Evolutionary conservation across 2,329 filamentous ascomycete genomes (phyloP), one percentile per base, ranked within the genome.

Genomic region (Ceratocystis ficicola): DNA sequence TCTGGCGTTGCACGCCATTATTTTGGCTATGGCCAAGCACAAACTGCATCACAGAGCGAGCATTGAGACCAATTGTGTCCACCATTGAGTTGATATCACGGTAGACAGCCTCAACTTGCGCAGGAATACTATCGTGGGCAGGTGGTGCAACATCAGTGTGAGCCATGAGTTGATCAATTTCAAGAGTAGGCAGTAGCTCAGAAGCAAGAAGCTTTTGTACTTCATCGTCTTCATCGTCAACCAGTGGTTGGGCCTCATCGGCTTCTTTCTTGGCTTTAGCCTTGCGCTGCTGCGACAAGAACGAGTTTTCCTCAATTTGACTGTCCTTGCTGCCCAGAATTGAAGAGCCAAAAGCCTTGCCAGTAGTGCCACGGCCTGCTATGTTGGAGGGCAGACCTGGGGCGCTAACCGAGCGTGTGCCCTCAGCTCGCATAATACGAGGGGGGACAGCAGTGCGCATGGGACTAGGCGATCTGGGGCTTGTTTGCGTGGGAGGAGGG

Each of bases 31-130:
- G 88, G 6, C 87, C 89, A 65, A 83, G 80, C 55, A 92, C 79
- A 69, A 86, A 87, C 10, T 78, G 78, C 61, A 80, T 79, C 46
- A 93, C 83, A 5, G 89, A 85, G 17, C 83, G 79, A 10, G 79
- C 85, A 73, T 97, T 97, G 62, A 96, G 81, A 8, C 93, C 93
- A 50, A 97, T 78, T 0, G 89, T 93, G 71, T 96, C 90, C 55
- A 99, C 86, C 94, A 97, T 99, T 12, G 89, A 89, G 74, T 94
- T 93, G 73, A 93, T 89, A 71, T 93, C 89, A 57, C 87, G 83
- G 73, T 89, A 94, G 1, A 87, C 78, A 20, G 83, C 81, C 71
- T 87, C 85, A 25, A 85, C 83, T 70, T 86, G 84, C 7, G 81
- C 79, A 3, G 84, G 81, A 41, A 87, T 78, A 59, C 79, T 84